Conservation (phyloP, 805 yeast species). For the Candida vartiovaarae region DNA sequence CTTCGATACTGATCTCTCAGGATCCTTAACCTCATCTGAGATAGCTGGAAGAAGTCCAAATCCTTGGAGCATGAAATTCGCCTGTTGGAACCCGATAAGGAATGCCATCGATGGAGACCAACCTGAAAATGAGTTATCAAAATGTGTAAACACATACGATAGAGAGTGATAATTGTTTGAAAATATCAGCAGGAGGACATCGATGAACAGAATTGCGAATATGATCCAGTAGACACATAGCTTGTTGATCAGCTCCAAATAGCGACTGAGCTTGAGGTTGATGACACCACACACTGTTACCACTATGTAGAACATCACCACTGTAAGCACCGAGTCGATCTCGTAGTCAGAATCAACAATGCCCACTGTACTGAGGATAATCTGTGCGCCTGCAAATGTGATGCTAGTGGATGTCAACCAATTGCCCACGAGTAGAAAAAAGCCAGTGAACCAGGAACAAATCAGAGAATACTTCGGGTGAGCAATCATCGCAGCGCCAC, state of each 20-base stretch:
- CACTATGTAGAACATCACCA: slow-evolving; percentile 48
- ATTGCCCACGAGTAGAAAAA: slow-evolving; percentile 67
- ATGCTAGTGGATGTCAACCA: slow-evolving; percentile 73
- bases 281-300: slow-evolving; percentile 55
- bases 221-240: slow-evolving; percentile 72
- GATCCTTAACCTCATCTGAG: slow-evolving; percentile 73
- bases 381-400: slow-evolving; percentile 70
- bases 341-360: slow-evolving; percentile 52
- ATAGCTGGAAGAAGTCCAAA: slow-evolving; percentile 77
- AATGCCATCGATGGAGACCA: slow-evolving; percentile 70
- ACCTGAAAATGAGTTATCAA: slow-evolving; percentile 68
- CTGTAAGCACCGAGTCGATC: slow-evolving; percentile 48
- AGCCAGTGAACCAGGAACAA: slow-evolving; percentile 73
- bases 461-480: slow-evolving; percentile 47
- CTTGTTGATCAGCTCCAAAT: slow-evolving; percentile 57
- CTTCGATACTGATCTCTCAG: slow-evolving; percentile 68
- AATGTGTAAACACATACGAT: slow-evolving; percentile 52
- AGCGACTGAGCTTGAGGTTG: slow-evolving; percentile 51
- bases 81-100: slow-evolving; percentile 69
- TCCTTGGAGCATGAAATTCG: slow-evolving; percentile 75
- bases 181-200: slow-evolving; percentile 50
- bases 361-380: slow-evolving; percentile 60
- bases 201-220: slow-evolving; percentile 63
- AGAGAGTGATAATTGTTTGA: slow-evolving; percentile 53
- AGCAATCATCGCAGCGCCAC: slow-evolving; percentile 66